Conservation (phyloP, 176 grass and related monocot genomes). For the Typha latifolia region DNA sequence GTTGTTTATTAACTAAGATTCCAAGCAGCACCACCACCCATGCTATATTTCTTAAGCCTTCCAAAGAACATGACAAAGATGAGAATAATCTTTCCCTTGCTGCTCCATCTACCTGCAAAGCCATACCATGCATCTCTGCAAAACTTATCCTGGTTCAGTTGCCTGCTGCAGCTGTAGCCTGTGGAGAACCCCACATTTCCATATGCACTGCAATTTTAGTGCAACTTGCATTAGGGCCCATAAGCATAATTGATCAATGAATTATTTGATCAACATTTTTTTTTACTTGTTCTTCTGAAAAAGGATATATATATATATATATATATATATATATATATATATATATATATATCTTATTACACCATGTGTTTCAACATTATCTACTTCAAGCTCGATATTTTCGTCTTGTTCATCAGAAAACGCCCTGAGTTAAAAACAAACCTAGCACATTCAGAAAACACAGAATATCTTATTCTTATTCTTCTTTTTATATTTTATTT, state of each 20-base stretch:
- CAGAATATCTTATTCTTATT: too few relatives aligned
- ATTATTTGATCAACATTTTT: too few relatives aligned
- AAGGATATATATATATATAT: too few relatives aligned
- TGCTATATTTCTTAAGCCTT: slow-evolving; percentile 47
- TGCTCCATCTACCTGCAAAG: slow-evolving; percentile 39
- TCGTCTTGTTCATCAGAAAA: too few relatives aligned
- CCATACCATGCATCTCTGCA: slow-evolving; percentile 43
- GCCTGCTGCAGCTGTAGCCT: slow-evolving; percentile 52
- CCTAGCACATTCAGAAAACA: too few relatives aligned
- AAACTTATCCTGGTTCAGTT: slow-evolving; percentile 16
- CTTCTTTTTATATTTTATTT: not conserved
- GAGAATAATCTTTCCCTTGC: slow-evolving; percentile 38
- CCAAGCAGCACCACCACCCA: slow-evolving; percentile 50
- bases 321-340: too few relatives aligned
- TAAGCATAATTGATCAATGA: too few relatives aligned
- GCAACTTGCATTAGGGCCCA: not conserved
- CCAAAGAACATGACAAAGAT: slow-evolving; percentile 53
- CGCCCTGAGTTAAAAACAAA: too few relatives aligned
- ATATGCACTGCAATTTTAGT: slow-evolving; percentile 39
- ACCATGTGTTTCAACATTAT: too few relatives aligned
- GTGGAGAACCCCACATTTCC: slow-evolving; percentile 58
- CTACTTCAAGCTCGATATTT: too few relatives aligned
- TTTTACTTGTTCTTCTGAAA: too few relatives aligned
- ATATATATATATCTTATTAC: too few relatives aligned
- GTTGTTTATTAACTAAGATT: slow-evolving; percentile 30